Conservation (phyloP, 2,329 filamentous ascomycete species). For the Beauveria bassiana region DNA sequence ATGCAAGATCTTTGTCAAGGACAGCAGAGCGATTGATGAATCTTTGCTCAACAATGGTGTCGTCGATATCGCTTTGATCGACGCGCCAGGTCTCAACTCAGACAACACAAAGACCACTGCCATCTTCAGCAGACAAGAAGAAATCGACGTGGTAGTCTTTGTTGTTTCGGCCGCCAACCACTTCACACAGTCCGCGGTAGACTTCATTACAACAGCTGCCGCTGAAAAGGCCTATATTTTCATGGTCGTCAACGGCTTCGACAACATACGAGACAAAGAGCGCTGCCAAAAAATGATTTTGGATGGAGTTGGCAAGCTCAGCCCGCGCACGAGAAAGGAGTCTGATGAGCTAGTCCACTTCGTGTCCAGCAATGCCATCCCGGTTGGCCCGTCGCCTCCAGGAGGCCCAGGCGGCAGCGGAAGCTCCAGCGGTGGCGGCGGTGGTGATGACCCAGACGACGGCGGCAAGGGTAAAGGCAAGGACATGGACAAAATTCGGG, state of each 20-base stretch:
- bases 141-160: constrained; percentile 98
- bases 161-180: constrained; percentile 97
- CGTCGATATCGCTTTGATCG: constrained; percentile 94
- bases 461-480: constrained; percentile 74
- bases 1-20: constrained; percentile 95
- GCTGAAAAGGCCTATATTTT: constrained; percentile 98
- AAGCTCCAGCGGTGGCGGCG: constrained; percentile 47
- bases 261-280: constrained; percentile 85
- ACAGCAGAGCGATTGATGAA: constrained; percentile 81
- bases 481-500: constrained; percentile 76
- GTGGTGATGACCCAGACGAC: constrained; percentile 47
- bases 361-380: constrained; percentile 93
- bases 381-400: constrained; percentile 54
- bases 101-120: constrained; percentile 97
- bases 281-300: constrained; percentile 88
- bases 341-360: constrained; percentile 91
- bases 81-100: constrained; percentile 89
- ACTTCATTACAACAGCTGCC: constrained; percentile 93
- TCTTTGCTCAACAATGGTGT: constrained; percentile 95
- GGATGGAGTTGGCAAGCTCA: constrained; percentile 81
- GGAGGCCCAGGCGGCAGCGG: constrained; percentile 47
- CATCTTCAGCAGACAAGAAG: constrained; percentile 92
- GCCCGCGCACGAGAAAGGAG: constrained; percentile 88
- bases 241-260: constrained; percentile 96
- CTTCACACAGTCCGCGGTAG: constrained; percentile 94